Base-by-base conservation (phyloP, 768 basidiomycete species). In the Hypholoma fasciculare region DNA sequence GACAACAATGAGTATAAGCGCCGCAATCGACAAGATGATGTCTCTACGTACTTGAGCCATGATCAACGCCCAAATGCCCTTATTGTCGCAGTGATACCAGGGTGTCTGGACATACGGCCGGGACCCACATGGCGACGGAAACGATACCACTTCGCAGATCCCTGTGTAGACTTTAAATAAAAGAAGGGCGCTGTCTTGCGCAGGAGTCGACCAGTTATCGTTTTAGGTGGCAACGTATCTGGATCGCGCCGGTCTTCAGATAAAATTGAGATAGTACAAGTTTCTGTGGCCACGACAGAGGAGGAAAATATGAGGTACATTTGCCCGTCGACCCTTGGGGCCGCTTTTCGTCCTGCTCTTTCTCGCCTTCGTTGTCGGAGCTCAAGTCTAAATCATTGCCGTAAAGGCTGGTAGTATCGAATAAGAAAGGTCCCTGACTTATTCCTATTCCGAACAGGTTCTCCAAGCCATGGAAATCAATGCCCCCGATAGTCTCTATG, bases 21-120 rank as follows among this genome's bases (percentile, higher is more conserved):
- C n/a, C n/a, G 4, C 14, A 42, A 43, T 6, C 27, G 6, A 17
- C 13, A 17, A 37, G 30, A 51, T 6, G 27, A 11, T 3, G 4
- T 4, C 27, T 30, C 4, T 30, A 30, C n/a, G 23, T 12, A 74
- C 74, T 65, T 79, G 78, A 13, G 71, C 74, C 77, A 78, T 78
- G 40, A 80, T 78, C 58, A 80, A 65, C 16, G 75, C 77, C 78
- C 78, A 80, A 13, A 80, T 49, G 7, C 78, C 78, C 26, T 74
- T 74, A 48, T 80, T 74, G 7, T 63, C 63, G 51, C 78, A 80
- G 60, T 75, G 77, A 56, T 78, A 78, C 74, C 73, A 77, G 2
- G 77, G 76, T 7, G 68, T 74, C 13, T 67, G 57, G 58, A 46
- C 72, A 73, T 7, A 78, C 78, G 19, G 74, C 62, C n/a, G 78